Percentiles rank a stretch among this genome's conserved stretches.
Conservation (phyloP, 768 basidiomycete species). For the Lactarius psammicola region DNA sequence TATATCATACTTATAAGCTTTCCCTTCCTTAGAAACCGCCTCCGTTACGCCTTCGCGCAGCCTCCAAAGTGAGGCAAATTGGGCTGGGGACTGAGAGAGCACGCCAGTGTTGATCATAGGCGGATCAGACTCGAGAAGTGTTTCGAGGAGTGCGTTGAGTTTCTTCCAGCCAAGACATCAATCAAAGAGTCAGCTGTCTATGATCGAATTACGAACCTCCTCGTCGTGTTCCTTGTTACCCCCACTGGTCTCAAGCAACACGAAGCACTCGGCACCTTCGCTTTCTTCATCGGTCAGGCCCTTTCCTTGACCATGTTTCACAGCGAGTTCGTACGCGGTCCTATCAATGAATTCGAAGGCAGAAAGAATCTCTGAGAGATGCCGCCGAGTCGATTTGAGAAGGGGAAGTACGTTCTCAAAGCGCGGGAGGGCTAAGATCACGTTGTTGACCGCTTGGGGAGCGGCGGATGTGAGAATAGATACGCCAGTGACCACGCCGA, state of each 20-base stretch:
- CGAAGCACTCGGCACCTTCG: conserved; percentile 80
- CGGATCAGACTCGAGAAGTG: conserved; percentile 67
- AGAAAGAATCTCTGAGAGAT: conserved; percentile 91
- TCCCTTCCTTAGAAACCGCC: conserved; percentile 89
- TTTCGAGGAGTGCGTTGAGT: conserved; percentile 74
- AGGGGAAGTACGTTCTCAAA: conserved; percentile 87
- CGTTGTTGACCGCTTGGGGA: conserved; percentile 82
- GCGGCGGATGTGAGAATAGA: conserved; percentile 89
- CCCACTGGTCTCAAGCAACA: conserved; percentile 93
- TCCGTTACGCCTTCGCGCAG: conserved; percentile 92
- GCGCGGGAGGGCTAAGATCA: conserved; percentile 83
- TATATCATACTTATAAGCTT: conserved; percentile 96
- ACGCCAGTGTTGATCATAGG: conserved; percentile 87
- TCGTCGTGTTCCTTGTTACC: conserved; percentile 91
- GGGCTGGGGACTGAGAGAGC: conserved; percentile 84
- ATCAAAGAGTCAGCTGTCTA: conserved; percentile 8
- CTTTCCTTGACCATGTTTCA: conserved; percentile 78
- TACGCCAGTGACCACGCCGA: conserved; percentile 92
- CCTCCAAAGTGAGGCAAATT: conserved; percentile 88
- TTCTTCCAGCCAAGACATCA: conserved; percentile 54
- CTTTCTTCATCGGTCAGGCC: conserved; percentile 73
- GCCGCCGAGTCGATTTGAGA: conserved; percentile 74
- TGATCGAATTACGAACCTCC: conserved; percentile 52
- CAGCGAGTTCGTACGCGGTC: conserved; percentile 77
- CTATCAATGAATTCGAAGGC: conserved; percentile 97